phyloP scores from a whole-genome alignment of 495 filamentous ascomycete genomes.

The Lindgomyces ingoldianus region DNA sequence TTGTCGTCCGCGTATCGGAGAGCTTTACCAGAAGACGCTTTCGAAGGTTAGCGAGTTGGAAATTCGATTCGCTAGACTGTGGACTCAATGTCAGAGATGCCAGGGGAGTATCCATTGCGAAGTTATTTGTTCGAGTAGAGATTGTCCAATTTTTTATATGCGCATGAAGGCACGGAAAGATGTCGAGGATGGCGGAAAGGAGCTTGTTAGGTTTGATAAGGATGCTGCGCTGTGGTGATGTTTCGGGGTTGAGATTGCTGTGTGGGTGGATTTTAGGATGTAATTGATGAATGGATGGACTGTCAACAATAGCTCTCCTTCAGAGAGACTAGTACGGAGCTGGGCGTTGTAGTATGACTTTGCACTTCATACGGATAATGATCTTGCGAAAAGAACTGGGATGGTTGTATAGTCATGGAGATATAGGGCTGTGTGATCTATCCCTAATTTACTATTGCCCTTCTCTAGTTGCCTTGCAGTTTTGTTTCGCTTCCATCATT shows the following conservation, averaged over 20 bases:
- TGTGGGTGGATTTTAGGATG: too few species aligned
- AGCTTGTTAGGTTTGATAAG: constrained; percentile 85
- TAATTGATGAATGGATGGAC: too few species aligned
- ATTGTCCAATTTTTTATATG: constrained; percentile 99
- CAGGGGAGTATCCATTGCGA: constrained; percentile 97
- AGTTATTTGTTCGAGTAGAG: constrained; percentile 92
- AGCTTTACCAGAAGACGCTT: constrained; percentile 90
- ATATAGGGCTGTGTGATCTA: too few species aligned
- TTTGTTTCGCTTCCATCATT: too few species aligned
- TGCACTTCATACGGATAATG: too few species aligned
- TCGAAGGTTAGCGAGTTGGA: constrained; percentile 87
- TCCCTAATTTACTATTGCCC: too few species aligned
- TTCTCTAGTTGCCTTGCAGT: too few species aligned
- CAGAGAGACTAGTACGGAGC: too few species aligned
- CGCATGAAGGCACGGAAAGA: constrained; percentile 99
- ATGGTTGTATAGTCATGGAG: too few species aligned
- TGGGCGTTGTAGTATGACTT: too few species aligned
- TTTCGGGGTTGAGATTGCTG: neutral
- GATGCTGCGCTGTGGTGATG: constrained; percentile 65
- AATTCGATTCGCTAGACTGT: constrained; percentile 86
- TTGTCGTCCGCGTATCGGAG: constrained; percentile 80
- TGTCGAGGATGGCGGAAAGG: constrained; percentile 90
- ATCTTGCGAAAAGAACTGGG: too few species aligned
- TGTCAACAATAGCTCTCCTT: too few species aligned
- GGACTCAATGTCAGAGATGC: constrained; percentile 98